Evolutionary conservation across 2,329 filamentous ascomycete species (phyloP).

Genomic region (Cercospora canescens): DNA sequence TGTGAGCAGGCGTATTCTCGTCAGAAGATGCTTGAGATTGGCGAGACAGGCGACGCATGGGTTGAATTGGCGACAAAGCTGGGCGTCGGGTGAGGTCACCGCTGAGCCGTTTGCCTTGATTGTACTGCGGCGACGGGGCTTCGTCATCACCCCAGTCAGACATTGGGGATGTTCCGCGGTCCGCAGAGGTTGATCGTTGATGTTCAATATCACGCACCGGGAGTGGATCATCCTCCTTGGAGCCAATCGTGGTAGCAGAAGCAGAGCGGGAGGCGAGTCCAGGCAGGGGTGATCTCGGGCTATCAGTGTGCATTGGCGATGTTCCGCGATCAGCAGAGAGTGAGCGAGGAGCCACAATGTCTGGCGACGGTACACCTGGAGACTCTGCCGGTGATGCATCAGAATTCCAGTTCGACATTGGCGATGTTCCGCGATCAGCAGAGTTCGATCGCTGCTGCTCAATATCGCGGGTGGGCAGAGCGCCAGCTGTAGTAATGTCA

Average conservation of each 20-base stretch:
- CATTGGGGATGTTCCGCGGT: slow-evolving; percentile 11
- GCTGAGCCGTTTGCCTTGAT: background rate
- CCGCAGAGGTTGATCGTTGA: slow-evolving; percentile 13
- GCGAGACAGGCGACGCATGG: slow-evolving; percentile 11
- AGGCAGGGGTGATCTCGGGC: slow-evolving; percentile 2
- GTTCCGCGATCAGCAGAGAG: background rate
- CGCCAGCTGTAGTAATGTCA: background rate
- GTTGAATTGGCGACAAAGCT: slow-evolving; percentile 14
- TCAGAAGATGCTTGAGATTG: background rate
- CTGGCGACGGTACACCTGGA: background rate
- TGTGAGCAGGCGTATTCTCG: slow-evolving; percentile 5
- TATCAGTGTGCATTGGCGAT: slow-evolving; percentile 7
- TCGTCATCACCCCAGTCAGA: slow-evolving; percentile 15
- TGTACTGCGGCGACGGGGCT: slow-evolving; percentile 4
- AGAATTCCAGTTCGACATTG: slow-evolving; percentile 10
- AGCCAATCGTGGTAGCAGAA: slow-evolving; percentile 7
- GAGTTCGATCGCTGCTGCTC: slow-evolving; percentile 7
- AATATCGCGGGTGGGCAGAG: slow-evolving; percentile 7
- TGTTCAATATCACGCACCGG: slow-evolving; percentile 5
- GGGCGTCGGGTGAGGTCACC: slow-evolving; percentile 1
- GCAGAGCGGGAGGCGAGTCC: slow-evolving; percentile 7
- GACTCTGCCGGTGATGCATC: slow-evolving; percentile 4
- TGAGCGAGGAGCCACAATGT: slow-evolving; percentile 6
- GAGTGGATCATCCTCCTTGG: background rate
- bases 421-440: slow-evolving; percentile 7